Conservation (phyloP, 495 filamentous ascomycete genomes). For the Astrothelium subdiscretum region DNA sequence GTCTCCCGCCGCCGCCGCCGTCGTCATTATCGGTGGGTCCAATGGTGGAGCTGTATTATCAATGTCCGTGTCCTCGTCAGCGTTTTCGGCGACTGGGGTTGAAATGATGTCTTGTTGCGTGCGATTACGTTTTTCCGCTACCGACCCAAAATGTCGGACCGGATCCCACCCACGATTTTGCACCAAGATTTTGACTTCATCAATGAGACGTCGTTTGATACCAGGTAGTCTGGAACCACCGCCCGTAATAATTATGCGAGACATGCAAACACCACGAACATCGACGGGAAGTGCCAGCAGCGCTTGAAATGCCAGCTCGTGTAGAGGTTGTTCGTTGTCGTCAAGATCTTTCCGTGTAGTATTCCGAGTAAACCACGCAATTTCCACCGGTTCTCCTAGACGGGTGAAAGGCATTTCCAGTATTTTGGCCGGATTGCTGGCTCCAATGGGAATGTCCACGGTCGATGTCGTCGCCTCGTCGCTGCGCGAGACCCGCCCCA, state of each 20-base stretch:
- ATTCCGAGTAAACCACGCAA: slow-evolving; percentile 53
- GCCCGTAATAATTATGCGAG: slow-evolving; percentile 78
- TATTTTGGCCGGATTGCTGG: slow-evolving; percentile 34
- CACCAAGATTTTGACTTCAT: slow-evolving; percentile 57
- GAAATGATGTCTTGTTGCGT: neutral
- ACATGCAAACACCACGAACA: slow-evolving; percentile 73
- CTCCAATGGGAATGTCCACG: slow-evolving; percentile 39
- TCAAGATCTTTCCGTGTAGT: slow-evolving; percentile 50
- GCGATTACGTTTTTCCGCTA: slow-evolving; percentile 36
- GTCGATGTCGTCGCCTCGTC: slow-evolving; percentile 21
- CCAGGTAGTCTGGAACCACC: slow-evolving; percentile 72
- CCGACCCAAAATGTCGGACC: slow-evolving; percentile 35
- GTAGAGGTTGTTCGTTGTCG: slow-evolving; percentile 72
- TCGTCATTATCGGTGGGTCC: neutral
- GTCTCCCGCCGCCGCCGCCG: neutral
- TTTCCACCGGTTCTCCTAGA: slow-evolving; percentile 65
- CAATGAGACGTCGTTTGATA: slow-evolving; percentile 64
- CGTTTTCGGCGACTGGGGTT: neutral
- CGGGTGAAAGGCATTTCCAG: slow-evolving; percentile 53
- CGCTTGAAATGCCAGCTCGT: slow-evolving; percentile 59
- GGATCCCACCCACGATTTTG: slow-evolving; percentile 64
- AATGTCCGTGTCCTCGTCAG: neutral
- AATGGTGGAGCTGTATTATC: neutral
- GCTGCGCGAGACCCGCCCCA: neutral
- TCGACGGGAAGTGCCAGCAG: slow-evolving; percentile 69